Base-by-base conservation (phyloP, 2,329 filamentous ascomycete genomes). In the Lasiodiplodia sp. region DNA sequence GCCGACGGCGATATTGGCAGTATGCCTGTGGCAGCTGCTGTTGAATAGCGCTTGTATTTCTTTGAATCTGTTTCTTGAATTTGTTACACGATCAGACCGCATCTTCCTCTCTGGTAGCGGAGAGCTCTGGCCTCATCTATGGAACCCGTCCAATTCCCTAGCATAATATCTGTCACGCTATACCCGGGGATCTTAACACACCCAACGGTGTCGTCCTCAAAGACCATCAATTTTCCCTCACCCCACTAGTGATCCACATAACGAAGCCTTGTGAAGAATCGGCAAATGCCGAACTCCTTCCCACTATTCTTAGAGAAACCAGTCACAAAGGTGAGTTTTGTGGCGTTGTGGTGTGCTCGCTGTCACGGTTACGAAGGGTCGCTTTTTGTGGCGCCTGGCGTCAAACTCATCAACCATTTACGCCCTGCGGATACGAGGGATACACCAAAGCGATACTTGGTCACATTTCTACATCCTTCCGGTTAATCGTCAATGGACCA, bases 281-380 rank as follows among this genome's bases (percentile, higher is more conserved):
- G 21, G 21, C 44, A 10, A 47, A 18, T 7, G 8, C 44, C 44
- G 21, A 21, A 21, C 21, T 37, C n/a, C 53, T 51, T n/a, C 25
- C 53, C 31, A 21, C 38, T 47, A 40, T 38, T 60, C 11, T 47
- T 60, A 14, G 57, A 60, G 57, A 60, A 60, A 21, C 3, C 31
- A 34, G n/a, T 28, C 37, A 18, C 14, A 23, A 12, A 31, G 25
- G 7, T 34, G 28, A 2, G 40, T 4, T 34, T 34, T 12, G 44
- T 64, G 28, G 28, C 44, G 38, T 21, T 11, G 31, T 28, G 60
- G 60, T 51, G 60, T 52, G 60, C 25, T 23, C 4, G 28, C 44
- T 52, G 60, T 64, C 60, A 64, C 25, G 12, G 2, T 64, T 64
- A 64, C 60, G 60, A 51, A 12, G 12, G n/a, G 28, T 31, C 28